These are phyloP conservation scores for Candida ortonii DNA, from an alignment of 805 yeast species.

Conservation along the genomic window DNA sequence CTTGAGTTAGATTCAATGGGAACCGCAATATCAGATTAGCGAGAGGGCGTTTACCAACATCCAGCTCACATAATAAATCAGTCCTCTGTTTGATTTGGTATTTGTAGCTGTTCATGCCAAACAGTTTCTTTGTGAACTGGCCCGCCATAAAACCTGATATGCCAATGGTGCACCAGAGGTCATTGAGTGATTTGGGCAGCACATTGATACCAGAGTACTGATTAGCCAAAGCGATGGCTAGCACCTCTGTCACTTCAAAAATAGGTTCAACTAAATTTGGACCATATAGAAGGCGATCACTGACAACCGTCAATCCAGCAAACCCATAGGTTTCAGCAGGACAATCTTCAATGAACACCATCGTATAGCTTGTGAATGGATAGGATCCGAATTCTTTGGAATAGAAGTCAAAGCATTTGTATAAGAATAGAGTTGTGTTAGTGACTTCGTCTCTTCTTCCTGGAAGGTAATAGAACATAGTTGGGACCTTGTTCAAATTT, in stretches of 20 bases:
- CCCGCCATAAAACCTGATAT: slow-evolving; percentile 79
- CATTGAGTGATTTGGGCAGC: slow-evolving; percentile 73
- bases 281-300: slow-evolving; percentile 64
- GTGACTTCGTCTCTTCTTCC: slow-evolving; percentile 52
- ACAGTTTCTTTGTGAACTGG: slow-evolving; percentile 62
- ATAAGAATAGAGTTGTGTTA: slow-evolving; percentile 74
- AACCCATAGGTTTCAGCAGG: slow-evolving; percentile 55
- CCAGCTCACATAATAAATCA: slow-evolving; percentile 67
- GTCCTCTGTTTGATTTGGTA: slow-evolving; percentile 63
- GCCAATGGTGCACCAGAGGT: slow-evolving; percentile 88
- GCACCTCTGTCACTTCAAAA: slow-evolving; percentile 60
- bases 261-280: slow-evolving; percentile 76
- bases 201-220: slow-evolving; percentile 96
- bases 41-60: slow-evolving; percentile 78
- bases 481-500: slow-evolving; percentile 42
- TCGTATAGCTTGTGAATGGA: slow-evolving; percentile 79
- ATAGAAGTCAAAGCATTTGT: slow-evolving; percentile 77
- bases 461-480: slow-evolving; percentile 62
- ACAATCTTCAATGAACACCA: slow-evolving; percentile 67
- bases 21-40: slow-evolving; percentile 63
- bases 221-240: slow-evolving; percentile 69
- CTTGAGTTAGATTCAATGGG: slow-evolving; percentile 57
- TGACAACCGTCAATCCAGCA: slow-evolving; percentile 67
- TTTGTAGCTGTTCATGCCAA: slow-evolving; percentile 83
- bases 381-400: slow-evolving; percentile 89